Evolutionary conservation across 192 early-diverging fungal genomes (phyloP), one percentile per base, ranked within the genome.

Genomic region (Coemansia sp.): DNA sequence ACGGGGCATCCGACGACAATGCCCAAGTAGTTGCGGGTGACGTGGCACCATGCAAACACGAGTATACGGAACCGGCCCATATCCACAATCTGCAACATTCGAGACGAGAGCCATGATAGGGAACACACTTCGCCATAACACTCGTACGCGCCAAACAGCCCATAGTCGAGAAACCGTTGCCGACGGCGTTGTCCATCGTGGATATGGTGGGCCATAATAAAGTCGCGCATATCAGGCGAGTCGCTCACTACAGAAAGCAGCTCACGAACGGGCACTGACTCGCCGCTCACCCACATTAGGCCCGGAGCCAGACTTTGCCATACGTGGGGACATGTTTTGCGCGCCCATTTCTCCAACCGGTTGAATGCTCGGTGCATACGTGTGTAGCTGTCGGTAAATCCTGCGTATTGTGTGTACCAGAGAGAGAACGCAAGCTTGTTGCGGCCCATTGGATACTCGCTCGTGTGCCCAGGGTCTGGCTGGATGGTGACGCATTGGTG

Each of bases 71-170:
- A 68, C 3, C 27, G 61, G 6, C 65, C 68, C 65, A 80, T 65
- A 9, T 16, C 39, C 8, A 71, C 53, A 22, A 80, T 58, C 55
- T 80, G 77, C 51, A 80, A 58, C 77, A 80, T 80, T 9, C 77
- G 63, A 27, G 72, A 80, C 8, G 65, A 60, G 10, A 80, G 67
- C 72, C 72, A 80, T 0, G 68, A 71, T 7, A 74, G 65, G n/a
- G 72, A 74, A 27, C 77, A 80, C 2, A 68, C 43, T n/a, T 70
- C 62, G 65, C 77, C 77, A 43, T 71, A 71, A 50, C 77, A 80
- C 47, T 71, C 65, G 61, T 74, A 80, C 11, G 72, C 59, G 6
- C 77, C 77, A 57, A 80, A 80, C 29, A 80, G 35, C 5, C 77
- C 77, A 37, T 27, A 61, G 0, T 48, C 64, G 7, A 74, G 39